Percentiles rank a stretch among this genome's conserved stretches.
These are phyloP conservation scores for Apostasia shenzhenica DNA, from an alignment of 106 monocot species.

Conservation along the genomic window DNA sequence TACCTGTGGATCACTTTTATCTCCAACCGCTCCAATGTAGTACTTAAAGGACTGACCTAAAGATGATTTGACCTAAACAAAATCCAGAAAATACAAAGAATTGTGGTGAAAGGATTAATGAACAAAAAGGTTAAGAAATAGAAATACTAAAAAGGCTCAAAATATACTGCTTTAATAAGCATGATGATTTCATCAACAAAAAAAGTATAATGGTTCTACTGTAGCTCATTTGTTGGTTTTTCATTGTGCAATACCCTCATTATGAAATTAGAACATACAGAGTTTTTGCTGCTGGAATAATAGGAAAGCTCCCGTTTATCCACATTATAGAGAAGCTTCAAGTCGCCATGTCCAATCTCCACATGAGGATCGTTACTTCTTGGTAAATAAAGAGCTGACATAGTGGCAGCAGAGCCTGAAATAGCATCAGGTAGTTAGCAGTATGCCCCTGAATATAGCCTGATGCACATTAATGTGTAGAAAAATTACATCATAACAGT, in stretches of 20 bases:
- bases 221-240: no score
- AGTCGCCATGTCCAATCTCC: constrained; percentile 61
- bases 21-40: constrained; percentile 68
- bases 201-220: no score
- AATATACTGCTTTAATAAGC: not conserved
- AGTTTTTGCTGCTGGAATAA: constrained; percentile 54
- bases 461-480: not conserved
- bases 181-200: not conserved
- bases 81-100: constrained; percentile 1
- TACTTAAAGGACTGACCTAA: constrained; percentile 64
- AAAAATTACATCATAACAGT: no score
- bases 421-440: constrained; percentile 1
- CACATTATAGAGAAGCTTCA: constrained; percentile 70
- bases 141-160: not conserved
- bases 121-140: not conserved
- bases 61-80: constrained; percentile 49
- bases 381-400: constrained; percentile 31
- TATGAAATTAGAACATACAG: constrained; percentile 25
- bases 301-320: constrained; percentile 35
- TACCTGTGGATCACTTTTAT: constrained; percentile 72
- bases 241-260: no score
- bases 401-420: constrained; percentile 31
- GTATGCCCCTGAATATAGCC: not conserved
- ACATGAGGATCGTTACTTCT: constrained; percentile 14
- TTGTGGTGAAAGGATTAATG: not conserved